phyloP scores from a whole-genome alignment of 2,329 filamentous ascomycete genomes.

The Fusarium sp. region DNA sequence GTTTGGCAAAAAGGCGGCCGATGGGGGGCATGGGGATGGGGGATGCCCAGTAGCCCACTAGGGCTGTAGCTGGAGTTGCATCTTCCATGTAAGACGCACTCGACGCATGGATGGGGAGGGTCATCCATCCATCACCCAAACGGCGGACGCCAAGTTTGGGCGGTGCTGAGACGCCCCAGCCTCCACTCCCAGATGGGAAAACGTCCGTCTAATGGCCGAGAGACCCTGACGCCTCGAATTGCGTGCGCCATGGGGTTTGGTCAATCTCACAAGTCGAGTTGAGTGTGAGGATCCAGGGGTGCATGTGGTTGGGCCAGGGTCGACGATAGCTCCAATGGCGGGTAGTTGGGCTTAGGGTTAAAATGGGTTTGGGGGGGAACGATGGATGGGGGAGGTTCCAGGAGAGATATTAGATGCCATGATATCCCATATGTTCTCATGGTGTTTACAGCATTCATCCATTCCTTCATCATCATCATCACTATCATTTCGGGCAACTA shows the following conservation, averaged over 20 bases:
- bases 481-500: neutral
- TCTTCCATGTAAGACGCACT: constrained; percentile 17
- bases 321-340: neutral
- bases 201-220: constrained; percentile 6
- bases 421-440: neutral
- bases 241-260: constrained; percentile 1
- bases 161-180: constrained; percentile 1
- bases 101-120: neutral
- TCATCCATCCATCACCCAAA: neutral
- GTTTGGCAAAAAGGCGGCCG: neutral
- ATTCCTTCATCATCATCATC: neutral
- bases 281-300: constrained; percentile 2
- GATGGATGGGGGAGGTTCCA: neutral
- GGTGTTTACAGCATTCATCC: neutral
- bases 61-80: constrained; percentile 31
- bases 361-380: neutral
- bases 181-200: constrained; percentile 12
- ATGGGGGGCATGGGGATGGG: neutral
- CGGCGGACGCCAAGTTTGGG: neutral
- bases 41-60: constrained; percentile 12
- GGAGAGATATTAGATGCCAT: constrained; percentile 2
- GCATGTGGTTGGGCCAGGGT: neutral
- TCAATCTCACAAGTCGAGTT: neutral
- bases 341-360: neutral
- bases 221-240: constrained; percentile 1